Evolutionary conservation across 1,139 yeast species (phyloP).

Genomic region (Nakaseomyces nivariensis): DNA sequence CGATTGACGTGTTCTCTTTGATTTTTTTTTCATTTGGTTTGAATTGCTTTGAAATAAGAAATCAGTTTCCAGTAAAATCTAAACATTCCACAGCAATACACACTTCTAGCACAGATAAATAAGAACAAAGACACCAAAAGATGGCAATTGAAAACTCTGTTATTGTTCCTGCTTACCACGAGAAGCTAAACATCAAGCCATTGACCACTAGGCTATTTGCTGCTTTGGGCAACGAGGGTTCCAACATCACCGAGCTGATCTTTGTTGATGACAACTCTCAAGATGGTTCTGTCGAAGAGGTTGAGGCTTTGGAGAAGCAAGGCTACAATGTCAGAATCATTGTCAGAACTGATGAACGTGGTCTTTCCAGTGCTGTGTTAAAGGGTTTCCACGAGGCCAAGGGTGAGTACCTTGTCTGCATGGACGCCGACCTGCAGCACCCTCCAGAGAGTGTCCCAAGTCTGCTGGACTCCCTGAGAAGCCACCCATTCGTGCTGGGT

Average conservation of each 20-base stretch:
- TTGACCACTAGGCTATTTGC: slow-evolving; percentile 37
- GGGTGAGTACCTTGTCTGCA: slow-evolving; percentile 37
- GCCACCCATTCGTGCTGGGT: slow-evolving; percentile 36
- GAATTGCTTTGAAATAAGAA: too few relatives aligned
- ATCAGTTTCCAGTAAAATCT: too few relatives aligned
- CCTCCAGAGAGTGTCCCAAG: slow-evolving; percentile 40
- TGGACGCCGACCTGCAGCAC: slow-evolving; percentile 43
- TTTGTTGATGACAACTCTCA: slow-evolving; percentile 41
- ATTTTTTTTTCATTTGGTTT: background rate
- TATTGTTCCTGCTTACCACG: slow-evolving; percentile 41
- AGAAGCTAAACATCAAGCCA: slow-evolving; percentile 37
- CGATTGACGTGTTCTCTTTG: background rate
- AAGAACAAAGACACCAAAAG: background rate
- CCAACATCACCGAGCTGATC: slow-evolving; percentile 35
- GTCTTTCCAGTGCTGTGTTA: slow-evolving; percentile 38
- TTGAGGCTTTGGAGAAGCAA: slow-evolving; percentile 33
- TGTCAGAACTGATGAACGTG: slow-evolving; percentile 39
- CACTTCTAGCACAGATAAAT: background rate
- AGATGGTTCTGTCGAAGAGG: slow-evolving; percentile 41
- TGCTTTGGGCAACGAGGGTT: slow-evolving; percentile 34
- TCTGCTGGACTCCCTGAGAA: slow-evolving; percentile 31
- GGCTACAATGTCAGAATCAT: slow-evolving; percentile 38
- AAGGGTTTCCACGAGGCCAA: slow-evolving; percentile 36
- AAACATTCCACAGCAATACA: too few relatives aligned
- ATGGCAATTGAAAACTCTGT: slow-evolving; percentile 34